phyloP scores from a whole-genome alignment of 345 rosid genomes.

The Gossypium thurberi region DNA sequence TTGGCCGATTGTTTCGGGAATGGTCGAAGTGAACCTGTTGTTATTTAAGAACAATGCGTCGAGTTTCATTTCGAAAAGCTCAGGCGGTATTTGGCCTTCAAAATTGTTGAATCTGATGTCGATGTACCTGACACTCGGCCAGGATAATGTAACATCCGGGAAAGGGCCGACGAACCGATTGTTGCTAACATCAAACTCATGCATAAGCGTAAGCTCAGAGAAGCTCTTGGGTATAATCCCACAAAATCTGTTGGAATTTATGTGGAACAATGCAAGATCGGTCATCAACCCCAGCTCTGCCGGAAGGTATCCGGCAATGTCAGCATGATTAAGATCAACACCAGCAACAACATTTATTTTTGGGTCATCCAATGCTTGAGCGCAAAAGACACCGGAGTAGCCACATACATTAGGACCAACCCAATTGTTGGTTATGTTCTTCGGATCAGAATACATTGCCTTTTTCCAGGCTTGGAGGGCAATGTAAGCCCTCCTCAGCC shows the following conservation, averaged over 20 bases:
- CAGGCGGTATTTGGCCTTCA: slow-evolving; percentile 56
- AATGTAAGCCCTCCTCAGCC: slow-evolving; percentile 55
- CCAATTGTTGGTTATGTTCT: slow-evolving; percentile 63
- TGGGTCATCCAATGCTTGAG: slow-evolving; percentile 54
- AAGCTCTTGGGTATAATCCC: slow-evolving; percentile 65
- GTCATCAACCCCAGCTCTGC: slow-evolving; percentile 56
- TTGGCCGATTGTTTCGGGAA: slow-evolving; percentile 59
- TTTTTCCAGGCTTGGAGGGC: slow-evolving; percentile 76
- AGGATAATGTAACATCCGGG: slow-evolving; percentile 40
- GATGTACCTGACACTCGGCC: slow-evolving; percentile 50
- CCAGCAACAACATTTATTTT: slow-evolving; percentile 49
- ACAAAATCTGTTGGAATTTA: slow-evolving; percentile 72
- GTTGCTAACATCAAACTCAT: slow-evolving; percentile 80
- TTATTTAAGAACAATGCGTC: slow-evolving; percentile 72
- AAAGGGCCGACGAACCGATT: slow-evolving; percentile 70
- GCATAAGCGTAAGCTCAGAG: slow-evolving; percentile 40
- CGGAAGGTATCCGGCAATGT: slow-evolving; percentile 74
- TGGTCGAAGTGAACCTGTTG: slow-evolving; percentile 56
- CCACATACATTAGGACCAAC: slow-evolving; percentile 54
- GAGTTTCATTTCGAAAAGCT: slow-evolving; percentile 39
- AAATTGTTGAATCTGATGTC: slow-evolving; percentile 70
- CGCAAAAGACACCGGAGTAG: slow-evolving; percentile 66
- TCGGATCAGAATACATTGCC: slow-evolving; percentile 67
- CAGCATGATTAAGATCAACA: slow-evolving; percentile 63
- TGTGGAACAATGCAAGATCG: slow-evolving; percentile 56